A percentile compares a stretch with the other conserved stretches of the same genome.
Evolutionary conservation across 2,329 filamentous ascomycete genomes (phyloP).

Genomic region (Fusarium pseudonygamai): DNA sequence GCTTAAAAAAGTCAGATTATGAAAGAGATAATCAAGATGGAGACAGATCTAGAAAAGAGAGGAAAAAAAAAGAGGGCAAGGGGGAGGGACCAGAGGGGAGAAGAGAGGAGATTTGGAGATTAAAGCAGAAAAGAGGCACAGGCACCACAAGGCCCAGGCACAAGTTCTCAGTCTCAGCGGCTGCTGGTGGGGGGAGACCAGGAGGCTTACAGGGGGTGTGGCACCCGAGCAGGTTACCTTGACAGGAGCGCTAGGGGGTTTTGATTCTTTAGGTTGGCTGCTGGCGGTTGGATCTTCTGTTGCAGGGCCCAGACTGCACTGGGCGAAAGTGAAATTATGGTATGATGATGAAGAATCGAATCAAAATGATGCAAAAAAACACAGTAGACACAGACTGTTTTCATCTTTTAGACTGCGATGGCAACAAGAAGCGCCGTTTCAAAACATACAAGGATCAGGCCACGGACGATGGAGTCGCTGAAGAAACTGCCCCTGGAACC

Average conservation of each 20-base stretch:
- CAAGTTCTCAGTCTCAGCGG: conserved; percentile 29
- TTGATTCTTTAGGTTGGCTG: neutral
- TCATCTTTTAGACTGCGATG: neutral
- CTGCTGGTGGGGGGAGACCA: neutral
- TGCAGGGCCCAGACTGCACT: neutral
- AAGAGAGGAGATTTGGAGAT: conserved; percentile 23
- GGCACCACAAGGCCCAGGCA: conserved; percentile 8
- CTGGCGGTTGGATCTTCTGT: neutral
- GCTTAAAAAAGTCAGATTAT: neutral
- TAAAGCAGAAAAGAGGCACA: conserved; percentile 15
- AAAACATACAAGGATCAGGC: conserved; percentile 21
- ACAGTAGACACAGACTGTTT: neutral
- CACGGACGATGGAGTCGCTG: neutral
- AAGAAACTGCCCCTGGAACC: neutral
- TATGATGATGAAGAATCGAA: neutral
- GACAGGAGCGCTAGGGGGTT: neutral
- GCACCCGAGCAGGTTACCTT: neutral
- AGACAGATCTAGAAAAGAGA: neutral
- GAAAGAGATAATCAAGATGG: neutral
- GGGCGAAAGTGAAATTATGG: neutral
- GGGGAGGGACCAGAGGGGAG: neutral
- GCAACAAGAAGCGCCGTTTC: neutral
- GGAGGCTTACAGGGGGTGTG: conserved; percentile 17
- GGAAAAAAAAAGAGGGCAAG: neutral
- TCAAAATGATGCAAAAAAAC: neutral